Conservation (phyloP, 768 basidiomycete genomes). For the Suillus paluster region DNA sequence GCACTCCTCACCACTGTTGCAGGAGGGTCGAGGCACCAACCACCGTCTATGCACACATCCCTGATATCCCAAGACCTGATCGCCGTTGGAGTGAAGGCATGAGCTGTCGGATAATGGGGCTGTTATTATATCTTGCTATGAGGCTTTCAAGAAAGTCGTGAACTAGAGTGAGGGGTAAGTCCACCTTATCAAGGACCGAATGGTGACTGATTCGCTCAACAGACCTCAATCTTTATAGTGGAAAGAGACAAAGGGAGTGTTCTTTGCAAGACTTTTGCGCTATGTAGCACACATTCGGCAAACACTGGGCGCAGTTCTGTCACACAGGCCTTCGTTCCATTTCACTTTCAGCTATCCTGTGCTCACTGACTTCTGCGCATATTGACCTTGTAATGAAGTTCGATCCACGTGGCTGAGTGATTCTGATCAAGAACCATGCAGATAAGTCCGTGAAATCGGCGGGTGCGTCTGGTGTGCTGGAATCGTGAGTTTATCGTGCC, state of each 20-base stretch:
- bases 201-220: too few species aligned
- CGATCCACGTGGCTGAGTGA: too few species aligned
- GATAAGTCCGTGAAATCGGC: conserved; percentile 77
- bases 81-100: background rate
- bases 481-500: conserved; percentile 49
- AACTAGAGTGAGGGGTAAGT: background rate
- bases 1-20: too few species aligned
- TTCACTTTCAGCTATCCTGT: conserved; percentile 43
- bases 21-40: background rate
- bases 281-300: too few species aligned
- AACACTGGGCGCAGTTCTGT: too few species aligned
- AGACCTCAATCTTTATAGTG: too few species aligned
- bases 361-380: conserved; percentile 77
- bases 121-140: background rate
- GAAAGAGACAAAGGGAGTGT: too few species aligned
- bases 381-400: conserved; percentile 1
- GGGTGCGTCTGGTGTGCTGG: conserved; percentile 65
- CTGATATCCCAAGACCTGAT: background rate
- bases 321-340: too few species aligned
- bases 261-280: too few species aligned
- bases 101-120: background rate
- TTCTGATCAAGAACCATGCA: conserved; percentile 16
- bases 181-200: background rate
- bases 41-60: background rate
- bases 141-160: background rate